These are phyloP conservation scores for Lactarius tabidus DNA, from an alignment of 768 basidiomycete species.

Conservation along the genomic window DNA sequence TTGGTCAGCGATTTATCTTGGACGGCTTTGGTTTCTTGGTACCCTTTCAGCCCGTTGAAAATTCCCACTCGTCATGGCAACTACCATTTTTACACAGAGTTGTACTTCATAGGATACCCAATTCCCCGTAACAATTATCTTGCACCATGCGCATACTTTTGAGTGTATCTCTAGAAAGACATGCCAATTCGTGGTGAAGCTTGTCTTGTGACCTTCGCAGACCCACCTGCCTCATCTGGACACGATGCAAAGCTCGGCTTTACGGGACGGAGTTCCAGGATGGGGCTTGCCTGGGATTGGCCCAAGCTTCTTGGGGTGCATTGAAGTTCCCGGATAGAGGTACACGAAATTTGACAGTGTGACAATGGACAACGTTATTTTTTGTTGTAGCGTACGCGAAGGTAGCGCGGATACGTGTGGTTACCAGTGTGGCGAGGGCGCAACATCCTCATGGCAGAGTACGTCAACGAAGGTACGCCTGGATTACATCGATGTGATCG, in stretches of 20 bases:
- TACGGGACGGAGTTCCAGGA: neutral
- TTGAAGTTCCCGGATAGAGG: neutral
- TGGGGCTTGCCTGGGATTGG: neutral
- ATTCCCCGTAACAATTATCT: neutral
- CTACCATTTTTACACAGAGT: neutral
- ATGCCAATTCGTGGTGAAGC: neutral
- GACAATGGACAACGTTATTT: neutral
- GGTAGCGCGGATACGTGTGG: neutral
- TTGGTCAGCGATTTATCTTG: slow-evolving; percentile 7
- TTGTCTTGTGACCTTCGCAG: neutral
- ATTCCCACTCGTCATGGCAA: neutral
- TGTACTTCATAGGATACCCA: neutral
- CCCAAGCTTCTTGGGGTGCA: neutral
- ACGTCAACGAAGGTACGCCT: slow-evolving; percentile 18
- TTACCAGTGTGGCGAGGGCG: slow-evolving; percentile 8
- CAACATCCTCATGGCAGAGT: slow-evolving; percentile 16
- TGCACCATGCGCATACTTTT: neutral
- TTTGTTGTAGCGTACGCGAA: neutral
- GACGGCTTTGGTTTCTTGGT: neutral
- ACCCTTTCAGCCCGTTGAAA: neutral
- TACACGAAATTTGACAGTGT: neutral
- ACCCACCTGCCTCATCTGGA: neutral
- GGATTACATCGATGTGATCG: slow-evolving; percentile 4
- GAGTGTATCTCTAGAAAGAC: neutral
- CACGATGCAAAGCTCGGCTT: neutral